Base-by-base conservation (phyloP, 2,329 filamentous ascomycete genomes). In the Cercospora sojina region DNA sequence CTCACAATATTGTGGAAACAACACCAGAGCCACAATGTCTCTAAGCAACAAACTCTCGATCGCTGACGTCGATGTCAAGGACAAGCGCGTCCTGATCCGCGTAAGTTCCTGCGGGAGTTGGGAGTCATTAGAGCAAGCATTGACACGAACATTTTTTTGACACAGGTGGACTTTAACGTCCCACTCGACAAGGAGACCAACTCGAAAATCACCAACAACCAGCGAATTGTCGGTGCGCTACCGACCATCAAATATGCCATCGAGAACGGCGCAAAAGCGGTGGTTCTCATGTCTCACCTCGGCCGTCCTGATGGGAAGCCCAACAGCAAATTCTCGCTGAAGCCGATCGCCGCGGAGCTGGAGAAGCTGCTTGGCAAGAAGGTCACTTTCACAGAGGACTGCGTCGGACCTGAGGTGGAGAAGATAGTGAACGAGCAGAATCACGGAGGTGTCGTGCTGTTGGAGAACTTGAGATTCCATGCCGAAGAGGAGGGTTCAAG, bases 401-500 rank as follows among this genome's bases (percentile, higher is more conserved):
- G 87, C 75, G 94, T 98, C 66, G 95, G 95, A 72, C 84, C 90
- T 69, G 90, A 96, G 82, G 91, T 93, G 64, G 95, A 99, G 86
- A 90, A 91, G 75, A 90, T 90, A 59, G 93, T 98, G 74, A 92
- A 90, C 84, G 90, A 89, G 79, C 92, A 93, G 70, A 86, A 86
- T 64, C 87, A 88, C 74, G 95, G 94, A 74, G 88, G 92, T 76
- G 88, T 99, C 64, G 86, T 99, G 66, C 88, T 99, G 35, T 87
- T 99, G 62, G 95, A 99, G 88, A 99, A 99, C 86, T 84, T 99
- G 82, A 92, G 95, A 74, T 99, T 98, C 88, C 95, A 99, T 82
- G 87, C 92, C 69, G 95, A 99, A 85, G 95, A 99, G 84, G 95
- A 99, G 85, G 95, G 95, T 72, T 96, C 92, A 83, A 90, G 86